Base-by-base conservation (phyloP, 2,329 filamentous ascomycete species). In the Colletotrichum shisoi region DNA sequence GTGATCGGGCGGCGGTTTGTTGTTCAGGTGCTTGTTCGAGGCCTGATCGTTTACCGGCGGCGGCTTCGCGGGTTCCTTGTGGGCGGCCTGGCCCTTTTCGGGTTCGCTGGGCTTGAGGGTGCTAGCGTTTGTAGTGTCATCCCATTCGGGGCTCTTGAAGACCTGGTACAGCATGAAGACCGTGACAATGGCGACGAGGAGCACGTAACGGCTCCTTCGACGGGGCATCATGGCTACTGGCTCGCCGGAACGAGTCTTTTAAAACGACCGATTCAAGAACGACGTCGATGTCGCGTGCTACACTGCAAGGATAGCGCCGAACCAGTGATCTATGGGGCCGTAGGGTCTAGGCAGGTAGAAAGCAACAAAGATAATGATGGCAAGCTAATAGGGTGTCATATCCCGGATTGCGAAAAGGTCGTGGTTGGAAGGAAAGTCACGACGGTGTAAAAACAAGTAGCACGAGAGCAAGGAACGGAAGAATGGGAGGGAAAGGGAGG, bases 151-250 rank as follows among this genome's bases (percentile, higher is more conserved):
- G 70, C 79, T 82, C 63, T 79, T 76, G 45, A 79, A 76, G 63
- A 82, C 76, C 67, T 83, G 83, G 73, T 84, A 84, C 58, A 87
- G 76, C 59, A 86, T 79, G 68, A 89, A 79, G 57, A 87, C 76
- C 57, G 87, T 76, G 63, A 88, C 74, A 69, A 85, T 76, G 62
- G 87, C 83, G 71, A 84, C 83, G 68, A 87, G 74, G 40, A 87
- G 75, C 69, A 89, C 87, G 64, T 88, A 80, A 67, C 88, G 84
- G 73, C 89, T 89, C 74, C 87, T 82, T 72, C 89, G 81, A 58
- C 88, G 85, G 65, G 85, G 76, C 83, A 90, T 87, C 72, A 73
- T 76, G 71, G 24, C 42, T 48, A 46, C 45, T n/a, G 40, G 52
- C 46, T 49, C 21, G 64, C 60, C 68, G 64, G 19, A 34, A 51